phyloP scores from a whole-genome alignment of 2,329 filamentous ascomycete species.

The Neonectria ditissima region DNA sequence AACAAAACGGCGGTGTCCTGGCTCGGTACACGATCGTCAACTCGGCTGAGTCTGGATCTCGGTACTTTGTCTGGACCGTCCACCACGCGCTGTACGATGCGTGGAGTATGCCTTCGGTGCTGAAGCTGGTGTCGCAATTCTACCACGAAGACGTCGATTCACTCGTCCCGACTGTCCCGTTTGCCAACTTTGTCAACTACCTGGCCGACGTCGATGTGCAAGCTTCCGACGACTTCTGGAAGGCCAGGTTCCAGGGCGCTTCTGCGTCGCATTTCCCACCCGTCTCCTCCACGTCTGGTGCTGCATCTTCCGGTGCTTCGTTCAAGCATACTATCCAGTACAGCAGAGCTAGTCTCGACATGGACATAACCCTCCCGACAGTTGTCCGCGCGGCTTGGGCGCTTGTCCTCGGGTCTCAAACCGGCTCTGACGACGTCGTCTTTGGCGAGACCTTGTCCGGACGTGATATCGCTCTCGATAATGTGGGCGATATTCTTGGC shows the following conservation, averaged over 20 bases:
- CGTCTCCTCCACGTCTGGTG: not conserved
- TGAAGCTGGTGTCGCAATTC: conserved; percentile 22
- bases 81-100: conserved; percentile 41
- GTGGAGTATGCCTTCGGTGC: conserved; percentile 37
- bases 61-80: conserved; percentile 34
- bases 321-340: conserved; percentile 12
- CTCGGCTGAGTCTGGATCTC: not conserved
- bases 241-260: conserved; percentile 8
- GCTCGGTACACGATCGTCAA: conserved; percentile 25
- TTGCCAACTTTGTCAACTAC: conserved; percentile 35
- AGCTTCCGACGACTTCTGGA: conserved; percentile 33
- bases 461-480: conserved; percentile 26
- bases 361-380: conserved; percentile 28
- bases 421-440: conserved; percentile 31
- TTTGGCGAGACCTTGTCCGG: conserved; percentile 36
- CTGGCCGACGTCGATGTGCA: conserved; percentile 14
- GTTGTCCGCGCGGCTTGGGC: conserved; percentile 35
- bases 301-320: not conserved
- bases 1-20: conserved; percentile 30
- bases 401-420: conserved; percentile 21
- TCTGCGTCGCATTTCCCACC: conserved; percentile 31
- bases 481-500: conserved; percentile 30
- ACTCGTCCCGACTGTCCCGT: not conserved
- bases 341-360: not conserved
- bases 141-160: conserved; percentile 13